phyloP scores from a whole-genome alignment of 805 yeast species.

The Myxozyma monticola region DNA sequence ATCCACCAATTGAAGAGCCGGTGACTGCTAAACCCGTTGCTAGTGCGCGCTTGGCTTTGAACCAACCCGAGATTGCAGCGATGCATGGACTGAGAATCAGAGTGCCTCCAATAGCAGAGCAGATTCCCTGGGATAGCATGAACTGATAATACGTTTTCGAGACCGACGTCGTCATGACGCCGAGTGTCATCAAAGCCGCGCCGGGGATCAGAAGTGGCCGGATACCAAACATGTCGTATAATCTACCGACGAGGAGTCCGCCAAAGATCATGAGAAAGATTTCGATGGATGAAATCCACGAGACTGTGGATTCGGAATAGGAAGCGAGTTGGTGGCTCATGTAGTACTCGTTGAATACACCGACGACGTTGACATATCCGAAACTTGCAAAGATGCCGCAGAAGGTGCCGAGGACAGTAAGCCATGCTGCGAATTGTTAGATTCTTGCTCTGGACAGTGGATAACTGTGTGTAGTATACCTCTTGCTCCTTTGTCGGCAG shows the following conservation, averaged over 20 bases:
- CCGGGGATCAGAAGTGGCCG: slow-evolving; percentile 31
- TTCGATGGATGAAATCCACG: slow-evolving; percentile 40
- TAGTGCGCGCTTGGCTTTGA: slow-evolving; percentile 44
- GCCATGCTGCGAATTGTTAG: slow-evolving; percentile 44
- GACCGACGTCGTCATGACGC: slow-evolving; percentile 38
- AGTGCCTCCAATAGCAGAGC: slow-evolving; percentile 48
- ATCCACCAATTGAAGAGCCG: slow-evolving; percentile 56
- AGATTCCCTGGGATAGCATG: slow-evolving; percentile 53
- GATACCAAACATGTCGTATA: slow-evolving; percentile 36
- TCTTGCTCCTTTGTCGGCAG: slow-evolving; percentile 2
- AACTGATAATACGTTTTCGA: slow-evolving; percentile 51
- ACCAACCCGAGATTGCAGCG: slow-evolving; percentile 49
- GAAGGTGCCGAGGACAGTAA: slow-evolving; percentile 54
- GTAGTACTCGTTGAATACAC: slow-evolving; percentile 36
- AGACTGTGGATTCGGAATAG: slow-evolving; percentile 34
- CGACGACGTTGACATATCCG: slow-evolving; percentile 48
- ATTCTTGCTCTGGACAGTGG: background rate
- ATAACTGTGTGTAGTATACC: background rate
- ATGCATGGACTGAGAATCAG: slow-evolving; percentile 47
- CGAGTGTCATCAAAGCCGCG: slow-evolving; percentile 29
- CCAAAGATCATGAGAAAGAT: slow-evolving; percentile 33
- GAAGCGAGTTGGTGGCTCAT: slow-evolving; percentile 25
- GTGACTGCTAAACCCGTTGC: slow-evolving; percentile 50
- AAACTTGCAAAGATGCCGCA: slow-evolving; percentile 57
- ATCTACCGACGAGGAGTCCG: slow-evolving; percentile 34